Base-by-base conservation (phyloP, 129 eudicot species). In the Chrysanthemum lavandulifolium region DNA sequence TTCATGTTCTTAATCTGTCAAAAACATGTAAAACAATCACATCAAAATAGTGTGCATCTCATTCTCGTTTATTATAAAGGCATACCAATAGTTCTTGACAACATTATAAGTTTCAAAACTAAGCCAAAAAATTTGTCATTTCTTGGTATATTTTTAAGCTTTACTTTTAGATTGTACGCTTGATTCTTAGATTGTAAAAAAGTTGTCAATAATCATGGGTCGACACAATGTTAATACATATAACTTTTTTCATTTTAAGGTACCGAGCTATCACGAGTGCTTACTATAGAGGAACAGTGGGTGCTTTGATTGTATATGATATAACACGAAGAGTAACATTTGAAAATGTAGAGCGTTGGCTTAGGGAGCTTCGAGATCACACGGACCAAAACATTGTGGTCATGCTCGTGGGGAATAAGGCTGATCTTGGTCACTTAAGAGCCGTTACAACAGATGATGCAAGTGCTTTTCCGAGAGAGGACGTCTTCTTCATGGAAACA, bases 341-440 rank as follows among this genome's bases (percentile, higher is more conserved):
- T 78, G 78, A 78, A 65, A 81, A 76, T 60, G 78, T 76, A 4
- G 82, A 81, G 59, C 69, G 85, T 13, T 81, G 85, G 85, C 73
- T 81, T 65, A 77, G 61, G 54, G 85, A 81, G 76, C 79, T 81
- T 40, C 64, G 78, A 25, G 79, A 76, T 3, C 85, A 81, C 82
- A 81, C 85, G 3, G 85, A 81, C 65, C 78, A 72, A 68, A 72
- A 58, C 74, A 76, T 81, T 9, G 85, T 81, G 48, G 76, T 81
- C 63, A 81, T 81, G 85, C 82, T 81, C 6, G 85, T 81, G 43
- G 85, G 82, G 72, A 81, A 81, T 75, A 81, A 81, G 54, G 79
- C 85, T 7, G 85, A 81, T 76, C 78, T 76, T 3, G 65, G 60
- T 15, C 82, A 81, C 78, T 50, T 81, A 55, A 74, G 85, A 40